phyloP scores from a whole-genome alignment of 1,139 yeast genomes.

The Wickerhamomyces sp. region DNA sequence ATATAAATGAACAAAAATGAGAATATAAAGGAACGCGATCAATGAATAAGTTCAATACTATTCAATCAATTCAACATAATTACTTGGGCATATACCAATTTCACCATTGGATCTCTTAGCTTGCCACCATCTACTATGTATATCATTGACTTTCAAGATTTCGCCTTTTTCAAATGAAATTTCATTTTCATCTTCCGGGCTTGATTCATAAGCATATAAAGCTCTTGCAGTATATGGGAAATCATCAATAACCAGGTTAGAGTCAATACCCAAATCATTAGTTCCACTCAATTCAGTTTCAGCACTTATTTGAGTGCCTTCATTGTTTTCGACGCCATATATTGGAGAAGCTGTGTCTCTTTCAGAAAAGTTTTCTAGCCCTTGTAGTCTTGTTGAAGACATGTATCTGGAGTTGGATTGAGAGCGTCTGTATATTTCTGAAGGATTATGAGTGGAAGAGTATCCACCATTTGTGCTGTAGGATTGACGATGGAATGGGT shows the following conservation, averaged over 20 bases:
- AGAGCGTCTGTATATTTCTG: constrained; percentile 14
- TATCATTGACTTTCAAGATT: constrained; percentile 84
- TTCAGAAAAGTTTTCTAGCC: constrained; percentile 30
- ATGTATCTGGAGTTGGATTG: constrained; percentile 26
- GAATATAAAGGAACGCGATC: too few relatives aligned
- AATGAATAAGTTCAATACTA: too few relatives aligned
- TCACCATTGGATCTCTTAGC: constrained; percentile 87
- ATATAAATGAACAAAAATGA: not conserved
- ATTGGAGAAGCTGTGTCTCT: constrained; percentile 21
- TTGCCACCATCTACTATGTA: constrained; percentile 99
- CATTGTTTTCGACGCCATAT: constrained; percentile 30
- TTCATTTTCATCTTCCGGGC: constrained; percentile 91
- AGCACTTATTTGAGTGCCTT: constrained; percentile 21
- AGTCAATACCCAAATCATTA: constrained; percentile 11
- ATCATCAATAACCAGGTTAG: constrained; percentile 29
- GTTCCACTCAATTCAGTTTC: constrained; percentile 8
- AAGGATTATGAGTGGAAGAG: not conserved
- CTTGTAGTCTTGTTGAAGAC: constrained; percentile 34
- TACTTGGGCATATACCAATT: constrained; percentile 95
- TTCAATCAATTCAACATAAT: constrained; percentile 74
- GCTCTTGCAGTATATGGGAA: constrained; percentile 89
- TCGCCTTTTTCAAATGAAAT: constrained; percentile 89
- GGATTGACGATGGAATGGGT: constrained; percentile 25
- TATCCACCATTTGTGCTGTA: constrained; percentile 24
- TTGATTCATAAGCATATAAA: constrained; percentile 83